Evolutionary conservation across 1,284 basidiomycete genomes (phyloP), one percentile per base, ranked within the genome.

Genomic region (Chalciporus sp.): DNA sequence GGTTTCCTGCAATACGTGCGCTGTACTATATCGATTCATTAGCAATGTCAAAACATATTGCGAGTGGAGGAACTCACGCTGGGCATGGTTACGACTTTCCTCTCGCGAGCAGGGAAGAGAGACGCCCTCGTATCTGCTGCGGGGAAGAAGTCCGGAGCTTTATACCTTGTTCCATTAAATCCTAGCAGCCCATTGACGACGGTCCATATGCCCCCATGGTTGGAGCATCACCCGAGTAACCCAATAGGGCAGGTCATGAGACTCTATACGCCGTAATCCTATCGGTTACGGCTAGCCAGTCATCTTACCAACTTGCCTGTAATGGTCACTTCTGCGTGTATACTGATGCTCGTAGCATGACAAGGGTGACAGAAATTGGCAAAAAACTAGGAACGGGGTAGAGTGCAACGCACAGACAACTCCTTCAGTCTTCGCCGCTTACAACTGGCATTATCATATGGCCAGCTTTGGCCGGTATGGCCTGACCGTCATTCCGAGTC

Each of bases 1-100:
- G 79, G 58, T 83, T 81, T 10, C 73, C 70, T 39, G 80, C 80
- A 53, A 81, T 78, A 51, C 67, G 69, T 40, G 80, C 72, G 58
- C 67, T 81, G 62, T 82, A 81, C 76, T 80, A 33, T 40, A 29
- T 47, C 11, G 12, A 49, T n/a, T 12, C 3, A 35, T 66, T 8
- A 64, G 51, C 44, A 29, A 27, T n/a, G 16, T 16, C 12, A 20
- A 11, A 35, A 49, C 6, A 4, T 1, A 33, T 7, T 9, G 7
- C 11, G 27, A 42, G 39, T 7, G 19, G 17, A 12, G 10, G 14
- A 39, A 66, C 66, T 58, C 49, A 68, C 66, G 12, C 55, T 31
- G n/a, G 62, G 65, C 66, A 68, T 68, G 12, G 47, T 37, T 37
- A 17, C 23, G 20, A 42, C 17, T 48, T 46, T 19, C 42, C 46